A percentile compares a stretch with the other conserved stretches of the same genome.
Conservation (phyloP, 257 asterid genomes). For the Echium plantagineum region DNA sequence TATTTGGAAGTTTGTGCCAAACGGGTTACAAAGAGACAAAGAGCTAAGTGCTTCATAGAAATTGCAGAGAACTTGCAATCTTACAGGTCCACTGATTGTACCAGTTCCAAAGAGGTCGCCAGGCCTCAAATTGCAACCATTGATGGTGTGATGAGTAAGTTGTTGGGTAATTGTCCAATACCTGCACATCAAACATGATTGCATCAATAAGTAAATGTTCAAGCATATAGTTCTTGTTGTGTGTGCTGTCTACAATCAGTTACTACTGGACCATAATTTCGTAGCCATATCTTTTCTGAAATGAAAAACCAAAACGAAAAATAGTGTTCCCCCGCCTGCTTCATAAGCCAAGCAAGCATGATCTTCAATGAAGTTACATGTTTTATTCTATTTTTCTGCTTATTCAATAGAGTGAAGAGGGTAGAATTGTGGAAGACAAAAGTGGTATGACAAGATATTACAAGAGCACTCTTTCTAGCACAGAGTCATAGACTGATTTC, state of each 20-base stretch:
- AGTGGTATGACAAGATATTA: too few relatives aligned
- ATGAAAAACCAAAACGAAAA: too few relatives aligned
- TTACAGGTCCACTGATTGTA: slow-evolving; percentile 95
- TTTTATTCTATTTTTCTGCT: too few relatives aligned
- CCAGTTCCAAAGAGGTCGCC: slow-evolving; percentile 97
- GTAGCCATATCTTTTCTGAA: too few relatives aligned
- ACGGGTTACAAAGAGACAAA: slow-evolving; percentile 1
- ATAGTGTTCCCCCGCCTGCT: too few relatives aligned
- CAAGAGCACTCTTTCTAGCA: background rate
- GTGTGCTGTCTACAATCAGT: too few relatives aligned
- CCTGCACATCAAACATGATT: slow-evolving; percentile 26
- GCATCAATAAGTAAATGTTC: background rate
- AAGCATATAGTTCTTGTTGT: background rate
- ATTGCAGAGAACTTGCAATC: slow-evolving; percentile 15
- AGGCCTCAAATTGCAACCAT: slow-evolving; percentile 91
- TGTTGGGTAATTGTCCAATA: slow-evolving; percentile 94
- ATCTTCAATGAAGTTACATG: too few relatives aligned
- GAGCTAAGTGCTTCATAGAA: slow-evolving; percentile 2
- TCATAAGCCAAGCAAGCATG: too few relatives aligned
- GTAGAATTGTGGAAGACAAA: too few relatives aligned
- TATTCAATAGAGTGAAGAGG: too few relatives aligned
- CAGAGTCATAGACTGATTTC: too few relatives aligned
- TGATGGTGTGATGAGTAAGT: slow-evolving; percentile 84
- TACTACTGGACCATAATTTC: too few relatives aligned
- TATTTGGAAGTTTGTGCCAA: background rate